phyloP scores from a whole-genome alignment of 805 yeast genomes.

The Metschnikowia colocasiae region DNA sequence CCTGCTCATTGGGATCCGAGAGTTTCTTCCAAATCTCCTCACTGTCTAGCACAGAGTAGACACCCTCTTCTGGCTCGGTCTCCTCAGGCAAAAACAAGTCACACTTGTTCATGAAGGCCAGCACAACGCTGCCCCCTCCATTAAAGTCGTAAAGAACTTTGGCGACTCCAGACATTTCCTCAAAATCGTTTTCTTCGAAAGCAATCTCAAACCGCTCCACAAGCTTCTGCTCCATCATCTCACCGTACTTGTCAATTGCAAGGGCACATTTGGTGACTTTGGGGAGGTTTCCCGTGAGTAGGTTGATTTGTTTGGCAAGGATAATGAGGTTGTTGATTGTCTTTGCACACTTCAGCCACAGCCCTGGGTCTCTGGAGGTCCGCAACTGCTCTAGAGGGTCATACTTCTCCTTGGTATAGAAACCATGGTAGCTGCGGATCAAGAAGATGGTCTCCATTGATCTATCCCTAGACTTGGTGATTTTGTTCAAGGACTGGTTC shows the following conservation, averaged over 20 bases:
- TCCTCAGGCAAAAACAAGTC: slow-evolving; percentile 58
- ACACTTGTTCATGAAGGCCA: slow-evolving; percentile 76
- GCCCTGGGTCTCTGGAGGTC: slow-evolving; percentile 44
- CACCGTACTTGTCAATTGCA: slow-evolving; percentile 67
- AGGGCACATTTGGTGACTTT: slow-evolving; percentile 35
- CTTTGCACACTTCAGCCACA: slow-evolving; percentile 64
- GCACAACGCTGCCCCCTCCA: slow-evolving; percentile 79
- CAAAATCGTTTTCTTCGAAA: slow-evolving; percentile 63
- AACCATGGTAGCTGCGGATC: slow-evolving; percentile 72
- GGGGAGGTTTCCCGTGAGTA: slow-evolving; percentile 36
- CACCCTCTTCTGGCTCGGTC: slow-evolving; percentile 24
- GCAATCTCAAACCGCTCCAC: slow-evolving; percentile 69
- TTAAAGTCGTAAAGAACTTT: slow-evolving; percentile 73
- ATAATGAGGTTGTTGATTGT: slow-evolving; percentile 61
- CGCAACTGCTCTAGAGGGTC: slow-evolving; percentile 57
- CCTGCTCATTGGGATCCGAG: slow-evolving; percentile 49
- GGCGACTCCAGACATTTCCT: slow-evolving; percentile 73
- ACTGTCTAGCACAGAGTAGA: slow-evolving; percentile 33
- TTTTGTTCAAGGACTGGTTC: slow-evolving; percentile 62
- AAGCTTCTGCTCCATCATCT: slow-evolving; percentile 67
- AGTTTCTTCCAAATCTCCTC: slow-evolving; percentile 57
- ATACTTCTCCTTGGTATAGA: slow-evolving; percentile 54
- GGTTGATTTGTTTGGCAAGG: slow-evolving; percentile 60
- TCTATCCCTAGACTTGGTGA: slow-evolving; percentile 69
- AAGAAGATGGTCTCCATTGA: slow-evolving; percentile 69